Evolutionary conservation across 345 rosid species (phyloP), one percentile per base, ranked within the genome.

Genomic region (Citrus unshiu): DNA sequence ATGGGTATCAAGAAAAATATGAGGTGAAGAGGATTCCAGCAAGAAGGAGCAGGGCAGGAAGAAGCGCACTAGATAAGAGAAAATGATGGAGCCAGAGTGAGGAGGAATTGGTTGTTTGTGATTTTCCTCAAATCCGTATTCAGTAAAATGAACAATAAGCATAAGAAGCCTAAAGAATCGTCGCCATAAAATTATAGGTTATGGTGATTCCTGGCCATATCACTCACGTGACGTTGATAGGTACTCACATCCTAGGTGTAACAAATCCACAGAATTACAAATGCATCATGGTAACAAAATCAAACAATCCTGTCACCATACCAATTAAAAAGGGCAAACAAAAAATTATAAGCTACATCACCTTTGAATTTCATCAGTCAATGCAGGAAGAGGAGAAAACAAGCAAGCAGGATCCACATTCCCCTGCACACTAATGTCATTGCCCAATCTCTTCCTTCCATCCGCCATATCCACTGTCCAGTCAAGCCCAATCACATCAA

Each of bases 391-490:
- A 19, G 97, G 86, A 68, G 92, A 89, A 87, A 95, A 93, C 29
- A 95, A 75, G 85, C 22, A 92, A 64, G 97, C 94, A 71, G 98
- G 99, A 72, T 93, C 99, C 24, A 93, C 97, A 78, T 93, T 92
- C 70, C 99, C 99, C 77, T 95, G 98, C 18, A 95, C 90, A 68
- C 93, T 85, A 77, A 93, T 87, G 27, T 68, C 91, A 5, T 80
- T 84, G 58, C 98, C 95, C 72, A 93, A 68, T 68, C 94, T 84
- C 74, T 89, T 88, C 87, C 97, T 88, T 77, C 96, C 98, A 86
- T 92, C 97, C 49, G 90, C 95, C 96, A 95, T 89, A 84, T 92
- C 99, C 58, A 95, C 93, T 49, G 96, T 93, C 99, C 97, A 93
- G 88, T 95, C 99, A 78, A 95, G 93, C 80, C 97, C 97, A 79